Evolutionary conservation across 805 yeast genomes (phyloP), one percentile per base, ranked within the genome.

Genomic region (Pichia ethanolica): DNA sequence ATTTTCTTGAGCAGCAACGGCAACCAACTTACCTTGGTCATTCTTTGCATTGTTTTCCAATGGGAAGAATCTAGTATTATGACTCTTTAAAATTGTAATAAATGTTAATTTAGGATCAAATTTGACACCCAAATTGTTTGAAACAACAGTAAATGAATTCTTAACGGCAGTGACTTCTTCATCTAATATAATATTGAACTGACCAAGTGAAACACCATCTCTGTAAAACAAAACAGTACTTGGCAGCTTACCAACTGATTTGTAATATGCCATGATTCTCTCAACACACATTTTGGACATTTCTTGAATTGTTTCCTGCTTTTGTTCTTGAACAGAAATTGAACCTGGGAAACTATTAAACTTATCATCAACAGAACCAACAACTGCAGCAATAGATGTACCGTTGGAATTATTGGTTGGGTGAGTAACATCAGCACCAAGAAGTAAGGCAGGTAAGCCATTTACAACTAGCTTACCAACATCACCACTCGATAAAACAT

Each of bases 161-260:
- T 55, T 55, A 33, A 64, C 56, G 20, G 54, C 54, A 13, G 63
- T 57, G 13, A 65, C 56, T 54, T 64, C 68, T 26, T 54, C 57
- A 46, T 63, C 63, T 34, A 65, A 47, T 14, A 65, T 56, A 9
- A 54, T 56, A 44, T 55, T 51, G 38, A 63, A 65, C 51, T 64
- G 68, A 36, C 68, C 68, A 41, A 60, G 55, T 14, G 67, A 60
- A 26, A 65, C 67, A 54, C 68, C 68, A 54, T 64, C 68, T 49
- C 68, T 62, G 55, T 63, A 64, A 42, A 63, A 61, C 6, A 65
- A 39, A 45, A 65, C 59, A 14, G 52, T 51, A 35, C 50, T 36
- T 12, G 68, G 68, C 25, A 60, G 41, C 34, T 55, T 54, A 6
- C 59, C 56, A 36, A 59, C 56, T 45, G 45, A 48, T 27, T 53